Evolutionary conservation across 2,329 filamentous ascomycete species (phyloP).

Genomic region (Fusarium mangiferae): DNA sequence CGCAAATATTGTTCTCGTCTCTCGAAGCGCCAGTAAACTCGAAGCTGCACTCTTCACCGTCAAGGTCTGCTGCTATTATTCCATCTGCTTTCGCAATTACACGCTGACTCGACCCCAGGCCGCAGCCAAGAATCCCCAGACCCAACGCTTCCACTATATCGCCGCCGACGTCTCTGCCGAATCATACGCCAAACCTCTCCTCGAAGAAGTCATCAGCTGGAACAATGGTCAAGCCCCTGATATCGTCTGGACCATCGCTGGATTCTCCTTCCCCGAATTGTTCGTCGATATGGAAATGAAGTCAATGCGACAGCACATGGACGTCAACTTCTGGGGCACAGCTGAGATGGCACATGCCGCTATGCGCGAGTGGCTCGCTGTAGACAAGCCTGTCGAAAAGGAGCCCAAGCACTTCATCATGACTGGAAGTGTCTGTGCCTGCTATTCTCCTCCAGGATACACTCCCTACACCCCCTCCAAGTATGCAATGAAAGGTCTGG

Average conservation of each 20-base stretch:
- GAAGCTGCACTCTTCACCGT: constrained; percentile 74
- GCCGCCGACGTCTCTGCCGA: constrained; percentile 81
- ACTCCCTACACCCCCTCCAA: constrained; percentile 85
- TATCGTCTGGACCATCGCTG: constrained; percentile 91
- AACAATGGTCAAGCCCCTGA: constrained; percentile 80
- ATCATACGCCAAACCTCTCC: constrained; percentile 74
- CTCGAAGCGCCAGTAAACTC: constrained; percentile 81
- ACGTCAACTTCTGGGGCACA: constrained; percentile 89
- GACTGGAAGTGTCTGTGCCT: constrained; percentile 80
- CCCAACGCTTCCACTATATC: constrained; percentile 85
- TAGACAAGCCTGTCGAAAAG: constrained; percentile 54
- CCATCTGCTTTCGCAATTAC: not conserved
- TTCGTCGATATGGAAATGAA: constrained; percentile 79
- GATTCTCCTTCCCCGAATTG: constrained; percentile 76
- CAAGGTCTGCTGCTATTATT: constrained; percentile 57
- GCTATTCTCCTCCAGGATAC: constrained; percentile 85
- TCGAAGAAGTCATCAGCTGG: constrained; percentile 80
- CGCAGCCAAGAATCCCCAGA: constrained; percentile 70
- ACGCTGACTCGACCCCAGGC: constrained; percentile 55
- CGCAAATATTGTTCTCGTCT: constrained; percentile 86
- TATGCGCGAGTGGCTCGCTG: constrained; percentile 77
- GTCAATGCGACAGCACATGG: constrained; percentile 81
- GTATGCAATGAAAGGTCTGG: constrained; percentile 82
- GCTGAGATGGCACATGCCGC: constrained; percentile 87
- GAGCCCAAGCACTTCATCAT: constrained; percentile 84